phyloP scores from a whole-genome alignment of 129 eudicot species.

The Arctium lappa region DNA sequence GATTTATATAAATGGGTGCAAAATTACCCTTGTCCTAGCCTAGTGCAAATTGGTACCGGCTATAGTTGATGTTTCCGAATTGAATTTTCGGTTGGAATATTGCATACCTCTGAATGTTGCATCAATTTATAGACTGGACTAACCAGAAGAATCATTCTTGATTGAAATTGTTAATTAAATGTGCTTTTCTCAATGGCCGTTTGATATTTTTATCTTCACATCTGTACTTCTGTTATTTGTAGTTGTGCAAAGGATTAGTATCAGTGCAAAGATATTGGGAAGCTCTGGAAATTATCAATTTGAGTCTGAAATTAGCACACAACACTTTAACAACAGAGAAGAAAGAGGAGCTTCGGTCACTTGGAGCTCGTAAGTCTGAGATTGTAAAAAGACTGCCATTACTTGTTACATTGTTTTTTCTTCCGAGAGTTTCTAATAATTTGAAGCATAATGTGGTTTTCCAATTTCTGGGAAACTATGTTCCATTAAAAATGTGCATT shows the following conservation, averaged over 20 bases:
- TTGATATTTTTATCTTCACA: not conserved
- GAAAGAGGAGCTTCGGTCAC: slow-evolving; percentile 73
- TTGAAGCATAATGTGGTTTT: not conserved
- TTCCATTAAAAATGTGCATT: not conserved
- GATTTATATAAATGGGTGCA: no score
- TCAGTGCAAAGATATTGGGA: slow-evolving; percentile 68
- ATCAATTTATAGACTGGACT: no score
- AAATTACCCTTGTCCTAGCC: no score
- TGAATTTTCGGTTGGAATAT: no score
- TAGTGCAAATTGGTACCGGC: no score
- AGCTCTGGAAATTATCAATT: slow-evolving; percentile 69
- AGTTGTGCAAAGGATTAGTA: slow-evolving; percentile 74
- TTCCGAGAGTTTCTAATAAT: not conserved
- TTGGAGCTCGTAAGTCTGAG: slow-evolving; percentile 86
- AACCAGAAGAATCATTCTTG: no score
- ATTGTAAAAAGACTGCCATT: not conserved
- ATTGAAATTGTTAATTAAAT: no score
- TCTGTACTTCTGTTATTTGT: slow-evolving; percentile 2
- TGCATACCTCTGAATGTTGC: no score
- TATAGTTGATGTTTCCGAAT: no score
- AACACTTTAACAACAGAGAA: slow-evolving; percentile 53
- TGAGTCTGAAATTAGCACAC: slow-evolving; percentile 61
- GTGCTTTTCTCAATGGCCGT: not conserved
- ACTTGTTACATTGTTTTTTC: not conserved
- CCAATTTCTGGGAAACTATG: not conserved